A percentile compares a stretch with the other conserved stretches of the same genome.
These are phyloP conservation scores for Perilla frutescens DNA, from an alignment of 257 asterid species.

Conservation along the genomic window DNA sequence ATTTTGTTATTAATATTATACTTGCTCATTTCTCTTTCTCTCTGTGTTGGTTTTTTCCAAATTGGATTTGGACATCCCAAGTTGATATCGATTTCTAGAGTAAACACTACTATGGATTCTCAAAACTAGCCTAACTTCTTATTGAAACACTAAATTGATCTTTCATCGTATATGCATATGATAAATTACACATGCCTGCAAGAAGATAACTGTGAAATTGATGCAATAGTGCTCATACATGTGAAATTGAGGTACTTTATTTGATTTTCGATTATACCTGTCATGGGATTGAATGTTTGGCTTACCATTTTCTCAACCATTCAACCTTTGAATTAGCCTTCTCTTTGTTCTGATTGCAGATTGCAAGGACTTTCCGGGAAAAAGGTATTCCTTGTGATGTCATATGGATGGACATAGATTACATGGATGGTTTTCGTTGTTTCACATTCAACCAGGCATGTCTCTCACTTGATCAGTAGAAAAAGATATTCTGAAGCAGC, in stretches of 20 bases:
- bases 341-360: slow-evolving; percentile 52
- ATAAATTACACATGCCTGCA: neutral
- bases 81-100: slow-evolving; percentile 17
- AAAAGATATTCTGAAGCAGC: neutral
- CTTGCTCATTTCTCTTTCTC: slow-evolving; percentile 26
- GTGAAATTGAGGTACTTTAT: neutral
- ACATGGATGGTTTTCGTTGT: slow-evolving; percentile 94
- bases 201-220: neutral
- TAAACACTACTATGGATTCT: neutral
- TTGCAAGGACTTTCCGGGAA: slow-evolving; percentile 79
- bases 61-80: neutral
- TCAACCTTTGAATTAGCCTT: neutral
- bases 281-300: slow-evolving; percentile 3
- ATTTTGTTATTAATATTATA: slow-evolving; percentile 10
- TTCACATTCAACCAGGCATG: slow-evolving; percentile 80
- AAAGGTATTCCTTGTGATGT: slow-evolving; percentile 91
- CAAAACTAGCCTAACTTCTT: neutral
- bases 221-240: neutral
- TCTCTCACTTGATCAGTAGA: slow-evolving; percentile 16
- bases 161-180: neutral
- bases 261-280: slow-evolving; percentile 21
- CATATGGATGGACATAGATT: slow-evolving; percentile 97
- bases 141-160: neutral
- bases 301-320: slow-evolving; percentile 23
- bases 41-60: slow-evolving; percentile 11